Evolutionary conservation across 1,284 basidiomycete genomes (phyloP).

Genomic region (Malassezia yamatoensis): DNA sequence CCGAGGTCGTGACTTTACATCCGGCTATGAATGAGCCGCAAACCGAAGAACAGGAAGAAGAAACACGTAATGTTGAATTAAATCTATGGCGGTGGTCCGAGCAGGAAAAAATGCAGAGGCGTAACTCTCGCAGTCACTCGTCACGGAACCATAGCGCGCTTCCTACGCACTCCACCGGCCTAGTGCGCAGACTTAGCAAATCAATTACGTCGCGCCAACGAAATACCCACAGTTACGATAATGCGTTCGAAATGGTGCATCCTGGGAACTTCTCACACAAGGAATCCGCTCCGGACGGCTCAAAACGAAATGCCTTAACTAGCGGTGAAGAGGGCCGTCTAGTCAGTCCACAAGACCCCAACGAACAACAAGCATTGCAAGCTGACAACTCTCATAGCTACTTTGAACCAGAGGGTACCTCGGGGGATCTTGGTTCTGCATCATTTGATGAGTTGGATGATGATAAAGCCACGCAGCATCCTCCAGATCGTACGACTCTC

Average conservation of each 20-base stretch:
- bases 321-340: not conserved
- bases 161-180: not conserved
- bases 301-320: not conserved
- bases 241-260: not conserved
- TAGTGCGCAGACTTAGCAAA: slow-evolving; percentile 11
- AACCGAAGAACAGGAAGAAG: slow-evolving; percentile 12
- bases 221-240: not conserved
- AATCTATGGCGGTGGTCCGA: slow-evolving; percentile 15
- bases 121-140: not conserved
- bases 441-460: slow-evolving; percentile 15
- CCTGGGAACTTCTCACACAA: not conserved
- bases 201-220: slow-evolving; percentile 6
- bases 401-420: not conserved
- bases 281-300: not conserved
- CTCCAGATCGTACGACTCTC: not conserved
- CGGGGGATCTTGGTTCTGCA: slow-evolving; percentile 1
- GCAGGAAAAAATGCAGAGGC: slow-evolving; percentile 5
- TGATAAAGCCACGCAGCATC: not conserved
- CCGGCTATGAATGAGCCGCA: not conserved
- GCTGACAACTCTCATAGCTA: not conserved
- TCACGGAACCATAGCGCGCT: not conserved
- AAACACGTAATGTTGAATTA: slow-evolving; percentile 15
- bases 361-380: slow-evolving; percentile 1
- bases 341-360: not conserved
- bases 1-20: not conserved